Evolutionary conservation across 306 rosid species (phyloP), one percentile per base, ranked within the genome.

Genomic region (Vigna mungo): DNA sequence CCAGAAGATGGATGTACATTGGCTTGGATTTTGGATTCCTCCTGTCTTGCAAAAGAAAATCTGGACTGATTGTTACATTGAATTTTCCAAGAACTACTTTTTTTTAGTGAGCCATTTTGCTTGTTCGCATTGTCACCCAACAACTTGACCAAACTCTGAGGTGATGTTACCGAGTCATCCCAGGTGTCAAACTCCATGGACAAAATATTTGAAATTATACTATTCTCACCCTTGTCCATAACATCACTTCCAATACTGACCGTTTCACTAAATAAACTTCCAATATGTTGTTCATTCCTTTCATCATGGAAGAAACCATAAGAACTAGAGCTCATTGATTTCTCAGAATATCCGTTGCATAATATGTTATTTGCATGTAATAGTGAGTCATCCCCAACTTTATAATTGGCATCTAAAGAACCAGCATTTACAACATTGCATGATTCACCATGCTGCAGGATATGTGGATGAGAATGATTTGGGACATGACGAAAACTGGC

Each of bases 21-120:
- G 72, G 73, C 79, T 69, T 78, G 89, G 75, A 81, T 72, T 74
- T 74, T 82, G 65, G 89, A 77, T 58, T 92, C 96, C 81, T 90
- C 97, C 72, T 89, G 96, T 58, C 97, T 84, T 27, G 98, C 98
- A 80, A 94, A 94, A 72, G 96, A 92, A 64, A 94, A 94, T 67
- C 97, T 86, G 43, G 97, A 92, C 83, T 92, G 98, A 77, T 79
- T 88, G 67, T 86, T 92, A 81, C 75, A 84, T 70, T 83, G 97
- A 60, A 61, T 88, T 84, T 89, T 94, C 92, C 93, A 81, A 53
- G 98, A 85, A 86, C 86, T 81, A 20, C 94, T 78, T 44, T 80
- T 80, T 59, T 85, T 83, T 8, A 79, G 80, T 15, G 86, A 49
- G 60, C 83, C 78, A 76, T 81, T 58, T 73, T 86, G 93, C 46